Base-by-base conservation (phyloP, 2,329 filamentous ascomycete genomes). In the Sclerotinia trifoliorum region DNA sequence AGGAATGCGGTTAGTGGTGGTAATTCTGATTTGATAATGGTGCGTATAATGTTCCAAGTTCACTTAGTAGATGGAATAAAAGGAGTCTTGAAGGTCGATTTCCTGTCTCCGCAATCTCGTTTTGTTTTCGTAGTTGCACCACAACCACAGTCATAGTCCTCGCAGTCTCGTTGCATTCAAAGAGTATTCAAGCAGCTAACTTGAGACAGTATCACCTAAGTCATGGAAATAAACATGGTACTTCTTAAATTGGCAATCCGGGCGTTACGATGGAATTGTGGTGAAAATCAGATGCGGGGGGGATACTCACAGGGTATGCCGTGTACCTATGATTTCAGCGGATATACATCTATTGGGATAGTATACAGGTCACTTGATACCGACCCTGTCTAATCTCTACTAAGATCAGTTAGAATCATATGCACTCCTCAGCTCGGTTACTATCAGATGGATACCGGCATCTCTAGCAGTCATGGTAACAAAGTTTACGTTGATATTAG, bases 391-490 rank as follows among this genome's bases (percentile, higher is more conserved):
- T 78, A 82, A 54, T 83, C 79, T 5, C 78, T 88, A 19, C 86
- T 86, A 10, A 61, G 74, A 3, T 82, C 80, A 10, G 75, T 88
- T 44, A 80, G 80, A 70, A 88, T 85, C 74, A 80, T 89, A 71
- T 87, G 83, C 75, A 85, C 88, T 77, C 86, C 86, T 69, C 85
- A 91, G 69, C 90, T 92, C 60, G 92, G 93, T 46, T 96, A 96
- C 79, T 93, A 96, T 78, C 89, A 93, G 77, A 83, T 96, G 71
- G 88, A 93, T 77, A 82, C 94, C 10, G 77, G 84, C 42, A 88
- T 90, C 42, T 94, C 91, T 81, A 89, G 86, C n/a, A 66, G 68
- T 15, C 58, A 67, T 68, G 67, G 67, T 63, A 15, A 3, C 39
- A 57, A n/a, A 32, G 21, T 24, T 39, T 48, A 4, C 44, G 4